Evolutionary conservation across 1,139 yeast species (phyloP), one percentile per base, ranked within the genome.

Genomic region (Suhomyces wounanorum): DNA sequence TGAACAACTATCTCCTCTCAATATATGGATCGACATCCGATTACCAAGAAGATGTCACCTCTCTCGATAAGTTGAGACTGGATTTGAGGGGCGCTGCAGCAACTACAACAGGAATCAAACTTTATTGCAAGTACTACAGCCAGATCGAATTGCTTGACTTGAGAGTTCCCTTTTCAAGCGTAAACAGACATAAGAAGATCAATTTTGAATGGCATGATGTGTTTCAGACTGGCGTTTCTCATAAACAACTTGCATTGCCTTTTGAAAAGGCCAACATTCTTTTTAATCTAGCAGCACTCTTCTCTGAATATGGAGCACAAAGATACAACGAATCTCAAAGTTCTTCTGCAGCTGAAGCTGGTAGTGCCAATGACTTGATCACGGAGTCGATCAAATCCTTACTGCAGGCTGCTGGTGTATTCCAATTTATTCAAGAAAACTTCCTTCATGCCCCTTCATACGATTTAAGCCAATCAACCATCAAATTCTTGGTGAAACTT

Each of bases 371-470:
- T 8, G 68, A 72, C 5, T 85, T 83, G 54, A 58, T 66, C 33
- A 90, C 88, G 57, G 70, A 71, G n/a, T 77, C 91, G 0, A 78
- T 86, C 55, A 81, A 80, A 46, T 67, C 75, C 47, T 81, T 87
- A 59, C 90, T 90, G 57, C 87, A 85, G 54, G 85, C 97, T 2
- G 87, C 96, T 1, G 96, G 97, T 0, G 78, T 91, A 18, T 87
- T 81, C 60, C 79, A 81, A 55, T 89, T 83, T 59, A 75, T 92
- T 35, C 78, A 86, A 45, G 94, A 89, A 59, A 89, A 88, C 68
- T 94, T 94, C 65, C 71, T 92, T 43, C 96, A 92, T 70, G 96
- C 97, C 0, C 97, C 98, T 0, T 84, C 94, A 7, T 75, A 79
- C 3, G 99, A 94, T 65, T 71, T 92, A 52, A 77, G 81, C 51